Percentiles rank a stretch among this genome's conserved stretches.
These are phyloP conservation scores for Colletotrichum plurivorum DNA, from an alignment of 2,329 filamentous ascomycete species.

Conservation along the genomic window DNA sequence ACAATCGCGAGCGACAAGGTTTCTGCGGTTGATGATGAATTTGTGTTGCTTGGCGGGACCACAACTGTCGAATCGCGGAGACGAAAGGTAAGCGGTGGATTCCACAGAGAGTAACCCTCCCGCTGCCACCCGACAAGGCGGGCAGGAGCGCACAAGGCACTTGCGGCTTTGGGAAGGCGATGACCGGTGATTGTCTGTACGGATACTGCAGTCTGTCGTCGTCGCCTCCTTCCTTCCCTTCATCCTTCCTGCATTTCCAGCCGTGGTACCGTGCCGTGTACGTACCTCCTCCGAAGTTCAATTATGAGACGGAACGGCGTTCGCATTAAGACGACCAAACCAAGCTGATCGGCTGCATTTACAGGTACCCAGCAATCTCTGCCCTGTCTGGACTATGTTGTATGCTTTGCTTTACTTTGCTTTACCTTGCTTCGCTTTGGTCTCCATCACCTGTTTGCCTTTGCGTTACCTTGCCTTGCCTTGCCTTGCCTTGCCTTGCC, in stretches of 20 bases:
- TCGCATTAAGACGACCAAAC: constrained; percentile 19
- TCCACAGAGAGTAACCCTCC: constrained; percentile 27
- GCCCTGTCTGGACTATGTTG: background rate
- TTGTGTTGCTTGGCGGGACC: constrained; percentile 29
- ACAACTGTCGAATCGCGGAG: constrained; percentile 17
- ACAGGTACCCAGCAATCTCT: background rate
- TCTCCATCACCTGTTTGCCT: background rate
- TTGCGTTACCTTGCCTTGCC: background rate
- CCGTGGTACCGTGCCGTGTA: background rate
- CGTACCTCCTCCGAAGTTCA: background rate
- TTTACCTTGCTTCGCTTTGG: constrained; percentile 1
- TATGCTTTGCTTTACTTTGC: constrained; percentile 9
- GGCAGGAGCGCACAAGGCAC: constrained; percentile 29
- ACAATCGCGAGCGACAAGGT: constrained; percentile 14
- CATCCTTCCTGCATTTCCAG: background rate
- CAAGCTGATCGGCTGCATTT: constrained; percentile 1
- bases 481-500: constrained; percentile 1
- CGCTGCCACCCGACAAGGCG: constrained; percentile 33
- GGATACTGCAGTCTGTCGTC: background rate
- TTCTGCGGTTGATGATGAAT: background rate
- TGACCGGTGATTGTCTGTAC: background rate
- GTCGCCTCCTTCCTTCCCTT: background rate
- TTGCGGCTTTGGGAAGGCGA: constrained; percentile 37
- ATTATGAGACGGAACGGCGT: background rate
- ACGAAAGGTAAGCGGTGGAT: constrained; percentile 20